phyloP scores from a whole-genome alignment of 305 asterid genomes.

The Fraxinus sp. region DNA sequence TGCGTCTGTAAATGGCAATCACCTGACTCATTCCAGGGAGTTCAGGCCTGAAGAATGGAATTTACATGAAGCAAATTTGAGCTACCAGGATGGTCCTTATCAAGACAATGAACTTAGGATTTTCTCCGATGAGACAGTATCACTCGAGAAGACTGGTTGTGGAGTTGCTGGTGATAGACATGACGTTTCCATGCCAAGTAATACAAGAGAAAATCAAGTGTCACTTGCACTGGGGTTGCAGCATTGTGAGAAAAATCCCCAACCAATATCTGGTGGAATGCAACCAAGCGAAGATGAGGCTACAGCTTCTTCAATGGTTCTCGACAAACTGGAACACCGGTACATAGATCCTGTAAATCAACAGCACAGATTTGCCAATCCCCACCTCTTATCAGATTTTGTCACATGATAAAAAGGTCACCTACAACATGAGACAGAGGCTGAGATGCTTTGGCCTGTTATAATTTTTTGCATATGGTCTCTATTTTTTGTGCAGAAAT shows the following conservation, averaged over 20 bases:
- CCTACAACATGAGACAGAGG: neutral
- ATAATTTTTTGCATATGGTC: conserved; percentile 14
- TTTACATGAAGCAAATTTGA: conserved; percentile 26
- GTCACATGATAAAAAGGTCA: conserved; percentile 40
- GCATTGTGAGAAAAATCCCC: conserved; percentile 30
- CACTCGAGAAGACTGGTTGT: conserved; percentile 19
- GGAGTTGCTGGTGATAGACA: conserved; percentile 18
- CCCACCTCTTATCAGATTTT: conserved; percentile 60
- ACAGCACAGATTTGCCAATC: conserved; percentile 50
- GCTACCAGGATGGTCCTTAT: conserved; percentile 31
- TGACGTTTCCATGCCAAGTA: conserved; percentile 22
- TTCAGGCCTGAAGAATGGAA: conserved; percentile 24
- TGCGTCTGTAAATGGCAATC: conserved; percentile 27
- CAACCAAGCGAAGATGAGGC: conserved; percentile 28
- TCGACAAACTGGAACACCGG: conserved; percentile 44
- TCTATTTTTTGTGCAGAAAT: conserved; percentile 24
- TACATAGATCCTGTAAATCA: conserved; percentile 49
- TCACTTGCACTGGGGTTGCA: conserved; percentile 58
- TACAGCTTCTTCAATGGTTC: conserved; percentile 31
- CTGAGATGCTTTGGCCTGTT: conserved; percentile 21
- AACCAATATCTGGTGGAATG: conserved; percentile 22
- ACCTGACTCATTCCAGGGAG: conserved; percentile 26
- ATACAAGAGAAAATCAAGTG: conserved; percentile 34
- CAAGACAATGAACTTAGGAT: conserved; percentile 33
- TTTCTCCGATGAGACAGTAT: conserved; percentile 8